These are phyloP conservation scores for Saccharomyces hybrid DNA, from an alignment of 1,139 yeast species.

Conservation along the genomic window DNA sequence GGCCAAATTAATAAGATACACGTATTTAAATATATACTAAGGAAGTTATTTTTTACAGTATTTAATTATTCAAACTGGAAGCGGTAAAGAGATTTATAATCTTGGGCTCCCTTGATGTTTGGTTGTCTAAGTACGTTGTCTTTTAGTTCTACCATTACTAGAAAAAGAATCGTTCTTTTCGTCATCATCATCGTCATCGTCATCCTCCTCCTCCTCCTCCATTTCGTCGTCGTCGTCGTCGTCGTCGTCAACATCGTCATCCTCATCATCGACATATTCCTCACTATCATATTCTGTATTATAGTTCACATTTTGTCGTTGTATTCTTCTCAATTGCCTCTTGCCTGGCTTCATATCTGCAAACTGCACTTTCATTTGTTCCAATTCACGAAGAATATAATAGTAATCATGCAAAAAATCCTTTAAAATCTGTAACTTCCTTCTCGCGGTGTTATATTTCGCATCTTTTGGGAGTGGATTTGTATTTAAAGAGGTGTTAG, in stretches of 20 bases:
- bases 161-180: not conserved
- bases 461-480: conserved; percentile 29
- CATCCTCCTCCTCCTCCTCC: conserved; percentile 2
- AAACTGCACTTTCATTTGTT: conserved; percentile 24
- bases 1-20: not conserved
- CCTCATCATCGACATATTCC: conserved; percentile 16
- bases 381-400: conserved; percentile 20
- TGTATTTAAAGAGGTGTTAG: conserved; percentile 14
- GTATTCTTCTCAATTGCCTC: conserved; percentile 27
- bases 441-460: conserved; percentile 27
- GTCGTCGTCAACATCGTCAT: conserved; percentile 7
- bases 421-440: conserved; percentile 20
- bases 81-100: not conserved
- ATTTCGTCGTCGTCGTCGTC: conserved; percentile 8
- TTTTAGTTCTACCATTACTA: not conserved
- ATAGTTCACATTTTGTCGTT: conserved; percentile 22
- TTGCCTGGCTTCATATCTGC: conserved; percentile 27
- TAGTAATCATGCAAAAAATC: conserved; percentile 21
- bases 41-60: not conserved
- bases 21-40: not conserved
- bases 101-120: not conserved
- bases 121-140: not conserved
- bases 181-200: conserved; percentile 2
- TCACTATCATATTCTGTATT: conserved; percentile 14
- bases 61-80: not conserved